Evolutionary conservation across 352 stramenopile genomes (phyloP), one percentile per base, ranked within the genome.

Genomic region (Globisporangium heterothallicum): DNA sequence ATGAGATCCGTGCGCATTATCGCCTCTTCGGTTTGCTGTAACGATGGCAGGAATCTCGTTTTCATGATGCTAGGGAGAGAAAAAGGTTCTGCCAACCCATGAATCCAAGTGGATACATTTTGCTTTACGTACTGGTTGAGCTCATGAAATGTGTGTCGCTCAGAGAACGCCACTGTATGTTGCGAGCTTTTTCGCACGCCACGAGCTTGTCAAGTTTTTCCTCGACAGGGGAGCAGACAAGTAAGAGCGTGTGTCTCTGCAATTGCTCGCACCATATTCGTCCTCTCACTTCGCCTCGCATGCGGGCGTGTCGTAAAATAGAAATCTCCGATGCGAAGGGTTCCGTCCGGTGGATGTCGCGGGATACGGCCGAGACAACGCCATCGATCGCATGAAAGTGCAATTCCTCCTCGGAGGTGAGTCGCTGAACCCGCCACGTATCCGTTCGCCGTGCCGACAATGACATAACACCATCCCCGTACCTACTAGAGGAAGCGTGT

Each of bases 371-470:
- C 68, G 61, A 7, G 16, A 38, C 12, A 58, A 85, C 55, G 25
- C 59, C 13, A 61, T 86, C 25, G 72, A 78, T 44, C 58, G 66
- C 50, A 91, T 88, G 79, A 88, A 88, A 59, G 71, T 84, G 32
- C 66, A 61, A 35, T 67, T 71, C 42, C 58, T 84, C 16, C 66
- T 91, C 16, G 52, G 64, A 69, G 75, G 79, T 91, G 43, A 19
- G 61, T n/a, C n/a, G n/a, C n/a, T n/a, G n/a, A n/a, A n/a, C n/a
- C n/a, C n/a, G n/a, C n/a, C n/a, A n/a, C n/a, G 19, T 22, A 19
- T 18, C 21, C 22, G 18, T 26, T 22, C 12, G 16, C 24, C n/a
- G n/a, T n/a, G n/a, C n/a, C n/a, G n/a, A n/a, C n/a, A n/a, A n/a
- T n/a, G n/a, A n/a, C n/a, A n/a, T n/a, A n/a, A n/a, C n/a, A n/a